Percentiles rank a stretch among this genome's conserved stretches.
These are phyloP conservation scores for Penicillium daleae DNA, from an alignment of 495 filamentous ascomycete species.

Conservation along the genomic window DNA sequence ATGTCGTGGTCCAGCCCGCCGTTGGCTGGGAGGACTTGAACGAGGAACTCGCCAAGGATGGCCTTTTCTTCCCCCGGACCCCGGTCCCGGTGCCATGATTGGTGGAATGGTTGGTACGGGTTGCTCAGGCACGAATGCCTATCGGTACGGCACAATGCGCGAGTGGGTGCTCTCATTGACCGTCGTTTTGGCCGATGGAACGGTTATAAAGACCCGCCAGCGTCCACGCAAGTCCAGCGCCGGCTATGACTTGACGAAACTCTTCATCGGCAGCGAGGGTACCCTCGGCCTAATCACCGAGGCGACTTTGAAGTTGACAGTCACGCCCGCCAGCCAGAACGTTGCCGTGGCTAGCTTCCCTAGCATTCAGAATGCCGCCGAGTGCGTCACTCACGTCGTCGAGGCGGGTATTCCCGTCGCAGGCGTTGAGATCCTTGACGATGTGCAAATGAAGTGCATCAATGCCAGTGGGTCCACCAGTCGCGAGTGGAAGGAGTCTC, in stretches of 20 bases:
- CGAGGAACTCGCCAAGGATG: slow-evolving; percentile 56
- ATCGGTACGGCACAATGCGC: slow-evolving; percentile 70
- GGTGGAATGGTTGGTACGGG: slow-evolving; percentile 71
- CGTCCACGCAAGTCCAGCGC: slow-evolving; percentile 68
- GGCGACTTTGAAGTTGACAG: slow-evolving; percentile 64
- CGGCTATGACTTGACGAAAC: slow-evolving; percentile 65
- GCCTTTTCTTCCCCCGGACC: slow-evolving; percentile 69
- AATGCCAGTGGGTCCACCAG: slow-evolving; percentile 59
- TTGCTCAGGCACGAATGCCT: slow-evolving; percentile 69
- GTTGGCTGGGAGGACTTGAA: slow-evolving; percentile 68
- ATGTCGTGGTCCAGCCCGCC: slow-evolving; percentile 69
- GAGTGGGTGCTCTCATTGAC: slow-evolving; percentile 70
- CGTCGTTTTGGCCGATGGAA: slow-evolving; percentile 67
- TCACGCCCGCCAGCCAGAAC: slow-evolving; percentile 62
- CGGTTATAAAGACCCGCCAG: slow-evolving; percentile 66
- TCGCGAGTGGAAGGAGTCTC: slow-evolving; percentile 61
- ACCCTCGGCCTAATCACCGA: slow-evolving; percentile 69
- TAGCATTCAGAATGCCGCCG: slow-evolving; percentile 58
- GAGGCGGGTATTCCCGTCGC: slow-evolving; percentile 65
- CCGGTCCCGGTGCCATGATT: slow-evolving; percentile 69
- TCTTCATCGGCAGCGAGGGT: slow-evolving; percentile 68
- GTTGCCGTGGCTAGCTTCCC: slow-evolving; percentile 66
- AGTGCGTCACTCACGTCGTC: slow-evolving; percentile 63
- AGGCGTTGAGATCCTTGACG: slow-evolving; percentile 66
- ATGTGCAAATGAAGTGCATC: slow-evolving; percentile 69